phyloP scores from a whole-genome alignment of 1,284 basidiomycete genomes.

The Marasmius fiardii region DNA sequence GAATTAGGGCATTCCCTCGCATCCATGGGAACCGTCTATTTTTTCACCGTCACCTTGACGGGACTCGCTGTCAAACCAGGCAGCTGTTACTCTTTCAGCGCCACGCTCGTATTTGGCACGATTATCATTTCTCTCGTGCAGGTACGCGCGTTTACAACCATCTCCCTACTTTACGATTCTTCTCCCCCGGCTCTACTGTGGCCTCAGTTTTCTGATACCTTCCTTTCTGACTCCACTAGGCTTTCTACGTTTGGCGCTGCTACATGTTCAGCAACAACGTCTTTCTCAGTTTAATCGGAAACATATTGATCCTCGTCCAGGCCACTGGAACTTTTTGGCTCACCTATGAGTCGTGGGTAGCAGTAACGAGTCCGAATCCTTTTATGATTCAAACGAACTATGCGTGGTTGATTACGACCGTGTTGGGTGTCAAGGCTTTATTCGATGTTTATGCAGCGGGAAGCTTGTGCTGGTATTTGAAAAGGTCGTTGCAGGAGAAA shows the following conservation, averaged over 20 bases:
- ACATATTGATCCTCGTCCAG: background rate
- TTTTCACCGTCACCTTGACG: background rate
- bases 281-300: background rate
- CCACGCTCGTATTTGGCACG: background rate
- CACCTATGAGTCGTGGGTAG: too few relatives aligned
- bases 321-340: background rate
- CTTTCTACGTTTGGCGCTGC: background rate
- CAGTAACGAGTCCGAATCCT: too few relatives aligned
- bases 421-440: too few relatives aligned
- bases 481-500: background rate
- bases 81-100: background rate
- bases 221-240: background rate
- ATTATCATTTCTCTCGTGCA: background rate
- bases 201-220: too few relatives aligned
- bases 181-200: background rate
- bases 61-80: background rate
- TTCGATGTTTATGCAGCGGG: too few relatives aligned
- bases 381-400: too few relatives aligned
- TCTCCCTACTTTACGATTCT: too few relatives aligned
- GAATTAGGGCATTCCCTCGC: background rate
- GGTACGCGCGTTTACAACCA: too few relatives aligned
- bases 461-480: too few relatives aligned
- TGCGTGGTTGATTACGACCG: too few relatives aligned
- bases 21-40: background rate
- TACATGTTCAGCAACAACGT: background rate